Evolutionary conservation across 2,329 filamentous ascomycete genomes (phyloP), one percentile per base, ranked within the genome.

Genomic region (Claviceps sorghi): DNA sequence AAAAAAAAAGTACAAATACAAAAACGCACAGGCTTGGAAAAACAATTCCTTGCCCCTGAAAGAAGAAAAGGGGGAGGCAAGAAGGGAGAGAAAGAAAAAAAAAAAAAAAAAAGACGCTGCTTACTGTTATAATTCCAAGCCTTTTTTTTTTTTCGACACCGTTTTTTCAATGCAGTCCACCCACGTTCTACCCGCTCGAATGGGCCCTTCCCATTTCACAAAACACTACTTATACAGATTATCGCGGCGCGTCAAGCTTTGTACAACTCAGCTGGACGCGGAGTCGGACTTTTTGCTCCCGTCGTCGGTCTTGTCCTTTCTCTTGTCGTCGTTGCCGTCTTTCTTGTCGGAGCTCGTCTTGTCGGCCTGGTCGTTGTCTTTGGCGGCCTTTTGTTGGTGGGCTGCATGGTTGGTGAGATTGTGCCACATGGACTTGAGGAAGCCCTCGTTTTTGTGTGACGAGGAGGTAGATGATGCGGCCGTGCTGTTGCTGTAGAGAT

Each of bases 391-490:
- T 54, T 71, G 67, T 54, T 73, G 70, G 57, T 80, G 77, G 6
- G 73, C 74, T 0, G 77, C 74, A 61, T 93, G 81, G 61, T 88
- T 87, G n/a, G 86, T 95, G 52, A 97, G 69, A 58, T 83, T 89
- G 65, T 96, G 88, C 91, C 91, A 97, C 58, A 94, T 82, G 43
- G 84, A 88, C 72, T 93, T 96, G 55, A 97, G 71, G 64, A 96
- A 95, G 2, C 91, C 88, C 67, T 96, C 90, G 62, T 86, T 82
- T 69, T 85, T 84, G 66, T 91, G 84, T 0, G 75, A 71, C 44
- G 42, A 21, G 4, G 13, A 59, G 50, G 65, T 60, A 44, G 62
- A 59, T 10, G 62, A 52, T 47, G 56, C 46, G 38, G 49, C 43
- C 44, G 49, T 54, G 21, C 17, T 22, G 15, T n/a, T 46, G 43